Evolutionary conservation across 306 rosid genomes (phyloP).

Genomic region (Trichosanthes truncata): DNA sequence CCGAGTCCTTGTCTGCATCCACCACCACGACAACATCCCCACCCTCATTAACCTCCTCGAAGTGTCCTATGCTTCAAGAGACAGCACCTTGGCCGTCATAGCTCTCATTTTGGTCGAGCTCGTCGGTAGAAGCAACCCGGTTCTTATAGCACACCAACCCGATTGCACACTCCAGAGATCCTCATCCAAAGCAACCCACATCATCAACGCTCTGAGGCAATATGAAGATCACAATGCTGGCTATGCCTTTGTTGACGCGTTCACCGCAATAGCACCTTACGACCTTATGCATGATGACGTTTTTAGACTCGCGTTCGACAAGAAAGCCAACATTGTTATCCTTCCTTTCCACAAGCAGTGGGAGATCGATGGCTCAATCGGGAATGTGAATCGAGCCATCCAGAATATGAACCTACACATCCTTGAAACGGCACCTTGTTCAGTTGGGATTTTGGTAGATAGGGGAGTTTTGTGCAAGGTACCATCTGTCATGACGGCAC

Average conservation of each 20-base stretch:
- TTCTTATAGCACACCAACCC: constrained; percentile 40
- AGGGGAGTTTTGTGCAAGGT: constrained; percentile 28
- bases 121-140: constrained; percentile 33
- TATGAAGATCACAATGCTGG: constrained; percentile 30
- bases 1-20: constrained; percentile 43
- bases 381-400: constrained; percentile 16
- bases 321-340: constrained; percentile 32
- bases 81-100: constrained; percentile 29
- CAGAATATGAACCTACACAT: constrained; percentile 31
- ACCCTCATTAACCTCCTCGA: constrained; percentile 42
- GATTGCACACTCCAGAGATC: background rate
- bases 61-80: constrained; percentile 45
- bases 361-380: constrained; percentile 48
- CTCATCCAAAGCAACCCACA: constrained; percentile 15
- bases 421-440: constrained; percentile 52
- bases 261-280: constrained; percentile 39
- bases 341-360: constrained; percentile 56
- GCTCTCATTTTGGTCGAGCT: constrained; percentile 49
- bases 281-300: constrained; percentile 32
- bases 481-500: constrained; percentile 11
- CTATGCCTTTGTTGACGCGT: constrained; percentile 23
- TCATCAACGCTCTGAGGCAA: constrained; percentile 41
- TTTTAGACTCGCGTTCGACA: constrained; percentile 27
- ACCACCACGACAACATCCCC: constrained; percentile 30
- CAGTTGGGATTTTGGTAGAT: constrained; percentile 57